phyloP scores from a whole-genome alignment of 352 stramenopile species.

The Phytophthora constricta region DNA sequence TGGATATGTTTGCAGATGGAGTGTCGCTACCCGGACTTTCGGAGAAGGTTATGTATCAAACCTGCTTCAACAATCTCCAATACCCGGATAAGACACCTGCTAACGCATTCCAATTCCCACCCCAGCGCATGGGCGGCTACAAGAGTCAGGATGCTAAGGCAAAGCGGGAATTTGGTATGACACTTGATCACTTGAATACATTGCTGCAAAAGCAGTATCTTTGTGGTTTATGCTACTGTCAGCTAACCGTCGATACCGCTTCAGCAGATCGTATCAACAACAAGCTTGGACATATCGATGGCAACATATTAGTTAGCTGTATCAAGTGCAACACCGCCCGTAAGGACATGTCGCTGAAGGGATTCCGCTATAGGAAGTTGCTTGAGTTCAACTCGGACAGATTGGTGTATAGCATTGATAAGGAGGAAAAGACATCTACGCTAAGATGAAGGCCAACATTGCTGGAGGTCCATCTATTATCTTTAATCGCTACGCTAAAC shows the following conservation, averaged over 20 bases:
- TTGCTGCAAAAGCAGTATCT: slow-evolving; percentile 24
- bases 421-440: neutral
- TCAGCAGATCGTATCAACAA: slow-evolving; percentile 32
- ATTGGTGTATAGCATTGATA: neutral
- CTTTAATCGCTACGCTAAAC: slow-evolving; percentile 16
- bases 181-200: slow-evolving; percentile 22
- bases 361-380: slow-evolving; percentile 20
- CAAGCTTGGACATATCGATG: slow-evolving; percentile 3
- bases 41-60: no score
- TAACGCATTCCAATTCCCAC: no score
- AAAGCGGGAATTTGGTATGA: slow-evolving; percentile 24
- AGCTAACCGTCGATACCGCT: slow-evolving; percentile 22
- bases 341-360: slow-evolving; percentile 29
- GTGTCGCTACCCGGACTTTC: no score
- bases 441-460: neutral
- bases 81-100: no score
- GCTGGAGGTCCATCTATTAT: neutral
- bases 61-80: no score
- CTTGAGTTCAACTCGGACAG: slow-evolving; percentile 13
- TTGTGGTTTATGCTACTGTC: slow-evolving; percentile 23
- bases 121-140: no score
- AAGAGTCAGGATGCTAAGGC: slow-evolving; percentile 26
- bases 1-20: no score
- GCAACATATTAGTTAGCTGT: slow-evolving; percentile 20
- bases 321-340: slow-evolving; percentile 29